Base-by-base conservation (phyloP, 345 rosid genomes). In the Eucalyptus polybractea region DNA sequence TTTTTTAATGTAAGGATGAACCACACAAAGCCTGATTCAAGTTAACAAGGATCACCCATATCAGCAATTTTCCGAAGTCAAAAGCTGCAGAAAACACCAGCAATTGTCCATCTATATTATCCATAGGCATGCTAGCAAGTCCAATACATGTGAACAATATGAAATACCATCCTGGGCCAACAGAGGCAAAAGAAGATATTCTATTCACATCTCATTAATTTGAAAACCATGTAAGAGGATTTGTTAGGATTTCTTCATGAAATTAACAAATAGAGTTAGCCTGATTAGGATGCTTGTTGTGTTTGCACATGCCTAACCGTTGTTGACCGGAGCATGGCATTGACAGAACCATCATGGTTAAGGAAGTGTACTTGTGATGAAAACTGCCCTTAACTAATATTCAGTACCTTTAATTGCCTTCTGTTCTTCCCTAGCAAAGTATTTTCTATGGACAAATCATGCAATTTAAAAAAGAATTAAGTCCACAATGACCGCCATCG, bases 1-100 rank as follows among this genome's bases (percentile, higher is more conserved):
- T 95, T 98, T 93, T 98, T 98, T 80, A 98, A 90, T 17, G 99
- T 93, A 88, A 98, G 97, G 91, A 98, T 98, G 94, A 98, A 98
- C 99, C 99, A 98, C 94, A 98, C 95, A 91, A 98, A 98, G 89
- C 99, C 99, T 98, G 93, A 89, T 58, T 67, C 69, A 72, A 72
- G 45, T 60, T n/a, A 56, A 21, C 50, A 85, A 88, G 27, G 90
- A 88, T 19, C 50, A 33, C 81, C 58, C 29, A 13, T 17, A 80
- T 17, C 69, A 65, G 50, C 49, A 86, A 80, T 62, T 72, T 72
- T 72, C 81, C 7, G 1, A 33, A 49, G 5, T 50, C 49, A 72
- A 50, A 49, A 49, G 76, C 53, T 76, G 29, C 81, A 72, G 81
- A 72, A 72, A 72, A 37, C 45, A 72, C 45, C 81, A 87, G 88